A percentile compares a stretch with the other conserved stretches of the same genome.
phyloP scores from a whole-genome alignment of 495 filamentous ascomycete species.

The Penicillium soppii region DNA sequence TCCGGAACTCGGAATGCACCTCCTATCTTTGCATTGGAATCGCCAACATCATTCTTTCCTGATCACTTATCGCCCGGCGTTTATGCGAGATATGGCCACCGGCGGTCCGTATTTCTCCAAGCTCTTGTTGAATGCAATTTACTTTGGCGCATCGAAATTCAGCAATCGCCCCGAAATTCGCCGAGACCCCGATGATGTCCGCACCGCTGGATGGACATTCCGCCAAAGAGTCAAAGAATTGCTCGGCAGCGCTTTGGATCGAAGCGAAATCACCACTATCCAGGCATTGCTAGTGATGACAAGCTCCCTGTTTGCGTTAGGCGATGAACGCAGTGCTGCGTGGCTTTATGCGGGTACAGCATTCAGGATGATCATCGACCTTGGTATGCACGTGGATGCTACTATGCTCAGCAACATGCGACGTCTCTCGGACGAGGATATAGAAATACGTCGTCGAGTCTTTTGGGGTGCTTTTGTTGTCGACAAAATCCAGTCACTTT shows the following conservation, averaged over 20 bases:
- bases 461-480: constrained; percentile 42
- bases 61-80: constrained; percentile 37
- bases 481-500: constrained; percentile 38
- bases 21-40: constrained; percentile 26
- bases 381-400: constrained; percentile 32
- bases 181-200: constrained; percentile 22
- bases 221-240: constrained; percentile 25
- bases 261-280: constrained; percentile 27
- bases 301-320: constrained; percentile 20
- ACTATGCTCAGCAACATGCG: constrained; percentile 14
- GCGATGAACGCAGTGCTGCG: constrained; percentile 17
- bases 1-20: constrained; percentile 12
- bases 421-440: constrained; percentile 20
- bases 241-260: constrained; percentile 14
- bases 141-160: constrained; percentile 32
- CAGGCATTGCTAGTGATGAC: constrained; percentile 24
- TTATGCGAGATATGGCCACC: constrained; percentile 36
- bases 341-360: constrained; percentile 40
- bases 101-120: constrained; percentile 35
- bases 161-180: constrained; percentile 28
- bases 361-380: constrained; percentile 35
- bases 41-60: constrained; percentile 33
- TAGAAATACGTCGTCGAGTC: constrained; percentile 35
- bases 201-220: constrained; percentile 29
- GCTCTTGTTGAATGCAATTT: constrained; percentile 40